These are phyloP conservation scores for Tanozyma kutaoensis DNA, from an alignment of 805 yeast species.

Conservation along the genomic window DNA sequence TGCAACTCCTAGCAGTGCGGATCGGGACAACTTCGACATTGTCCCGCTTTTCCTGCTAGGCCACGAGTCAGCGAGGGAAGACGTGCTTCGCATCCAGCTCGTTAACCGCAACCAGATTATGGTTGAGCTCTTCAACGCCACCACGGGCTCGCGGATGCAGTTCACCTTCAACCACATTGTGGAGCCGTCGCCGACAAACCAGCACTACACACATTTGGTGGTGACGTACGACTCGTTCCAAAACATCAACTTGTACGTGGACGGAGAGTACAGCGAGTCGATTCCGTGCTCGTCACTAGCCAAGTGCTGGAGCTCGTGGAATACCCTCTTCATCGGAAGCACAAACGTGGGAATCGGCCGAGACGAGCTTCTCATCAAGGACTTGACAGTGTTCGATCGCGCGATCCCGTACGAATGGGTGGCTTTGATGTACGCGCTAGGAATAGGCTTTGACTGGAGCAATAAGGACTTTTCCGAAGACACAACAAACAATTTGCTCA, in stretches of 20 bases:
- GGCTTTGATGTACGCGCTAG: slow-evolving; percentile 28
- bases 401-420: slow-evolving; percentile 38
- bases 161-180: slow-evolving; percentile 21
- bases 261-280: slow-evolving; percentile 35
- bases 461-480: slow-evolving; percentile 20
- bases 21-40: slow-evolving; percentile 4
- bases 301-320: slow-evolving; percentile 16
- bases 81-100: slow-evolving; percentile 14
- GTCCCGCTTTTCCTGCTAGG: slow-evolving; percentile 13
- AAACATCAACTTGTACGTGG: slow-evolving; percentile 30
- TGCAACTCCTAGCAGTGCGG: slow-evolving; percentile 2
- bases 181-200: slow-evolving; percentile 3
- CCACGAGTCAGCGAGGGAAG: slow-evolving; percentile 10
- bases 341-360: slow-evolving; percentile 1
- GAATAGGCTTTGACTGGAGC: slow-evolving; percentile 35
- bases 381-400: slow-evolving; percentile 23
- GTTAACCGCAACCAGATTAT: slow-evolving; percentile 16
- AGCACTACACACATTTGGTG: slow-evolving; percentile 17
- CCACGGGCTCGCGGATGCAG: slow-evolving; percentile 12
- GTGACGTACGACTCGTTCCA: slow-evolving; percentile 22
- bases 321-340: slow-evolving; percentile 21
- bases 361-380: slow-evolving; percentile 18
- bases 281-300: slow-evolving; percentile 23
- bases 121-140: slow-evolving; percentile 13
- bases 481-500: slow-evolving; percentile 24